phyloP scores from a whole-genome alignment of 371 early-diverging fungal genomes.

The Mucor indicus region DNA sequence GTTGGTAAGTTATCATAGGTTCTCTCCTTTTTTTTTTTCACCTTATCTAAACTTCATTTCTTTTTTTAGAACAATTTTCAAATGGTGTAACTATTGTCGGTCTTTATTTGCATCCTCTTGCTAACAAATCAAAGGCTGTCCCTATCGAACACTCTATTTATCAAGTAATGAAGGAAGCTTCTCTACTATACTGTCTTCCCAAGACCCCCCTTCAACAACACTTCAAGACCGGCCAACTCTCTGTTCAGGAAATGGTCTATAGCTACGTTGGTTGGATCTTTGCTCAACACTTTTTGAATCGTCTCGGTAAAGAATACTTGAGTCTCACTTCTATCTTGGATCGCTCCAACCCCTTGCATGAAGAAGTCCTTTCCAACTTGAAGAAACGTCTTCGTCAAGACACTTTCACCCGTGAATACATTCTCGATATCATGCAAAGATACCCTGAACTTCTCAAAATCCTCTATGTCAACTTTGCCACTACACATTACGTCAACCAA shows the following conservation, averaged over 20 bases:
- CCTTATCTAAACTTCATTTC: neutral
- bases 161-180: slow-evolving; percentile 97
- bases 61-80: slow-evolving; percentile 96
- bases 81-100: slow-evolving; percentile 96
- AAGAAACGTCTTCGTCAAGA: slow-evolving; percentile 97
- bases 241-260: slow-evolving; percentile 95
- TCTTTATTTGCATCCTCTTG: slow-evolving; percentile 86
- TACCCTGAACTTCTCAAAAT: slow-evolving; percentile 92
- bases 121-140: slow-evolving; percentile 74
- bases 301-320: slow-evolving; percentile 91
- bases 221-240: slow-evolving; percentile 89
- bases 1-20: slow-evolving; percentile 79
- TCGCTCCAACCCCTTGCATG: slow-evolving; percentile 73
- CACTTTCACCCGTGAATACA: slow-evolving; percentile 97
- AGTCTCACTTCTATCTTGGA: slow-evolving; percentile 83
- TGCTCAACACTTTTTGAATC: slow-evolving; percentile 96
- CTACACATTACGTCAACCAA: slow-evolving; percentile 87
- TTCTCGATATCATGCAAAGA: slow-evolving; percentile 92
- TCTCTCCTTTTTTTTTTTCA: slow-evolving; percentile 4
- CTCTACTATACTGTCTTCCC: slow-evolving; percentile 95
- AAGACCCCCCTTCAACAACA: slow-evolving; percentile 92
- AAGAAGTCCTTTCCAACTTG: slow-evolving; percentile 92
- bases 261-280: slow-evolving; percentile 96
- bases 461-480: slow-evolving; percentile 94
- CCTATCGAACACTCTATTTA: slow-evolving; percentile 91